phyloP scores from a whole-genome alignment of 1,284 basidiomycete species.

The Pseudozyma hubeiensis region DNA sequence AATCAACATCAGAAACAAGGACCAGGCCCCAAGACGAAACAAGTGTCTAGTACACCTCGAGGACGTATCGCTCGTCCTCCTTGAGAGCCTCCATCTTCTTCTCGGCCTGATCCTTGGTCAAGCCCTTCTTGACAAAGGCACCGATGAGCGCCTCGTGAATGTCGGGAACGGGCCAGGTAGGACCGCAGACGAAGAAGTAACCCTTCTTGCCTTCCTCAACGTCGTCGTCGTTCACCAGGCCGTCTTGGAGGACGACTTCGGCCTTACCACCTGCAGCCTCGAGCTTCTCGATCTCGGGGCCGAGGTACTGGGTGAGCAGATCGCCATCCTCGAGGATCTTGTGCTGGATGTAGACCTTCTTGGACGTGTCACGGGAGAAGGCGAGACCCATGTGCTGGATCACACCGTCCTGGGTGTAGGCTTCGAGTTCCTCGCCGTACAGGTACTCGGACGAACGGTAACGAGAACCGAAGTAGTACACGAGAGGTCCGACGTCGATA shows the following conservation, averaged over 20 bases:
- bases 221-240: conserved; percentile 65
- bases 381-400: conserved; percentile 91
- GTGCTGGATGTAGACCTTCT: conserved; percentile 98
- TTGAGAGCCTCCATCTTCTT: conserved; percentile 89
- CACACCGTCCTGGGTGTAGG: conserved; percentile 80
- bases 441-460: conserved; percentile 94
- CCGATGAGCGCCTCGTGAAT: conserved; percentile 91
- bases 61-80: conserved; percentile 95
- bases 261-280: conserved; percentile 67
- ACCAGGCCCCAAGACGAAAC: not conserved
- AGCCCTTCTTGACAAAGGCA: conserved; percentile 78
- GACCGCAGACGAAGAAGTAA: conserved; percentile 96
- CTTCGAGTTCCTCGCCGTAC: conserved; percentile 86
- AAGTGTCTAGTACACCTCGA: conserved; percentile 78
- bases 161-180: conserved; percentile 98
- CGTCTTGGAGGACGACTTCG: conserved; percentile 71
- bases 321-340: conserved; percentile 92
- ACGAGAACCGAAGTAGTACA: conserved; percentile 98
- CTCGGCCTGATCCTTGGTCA: conserved; percentile 78
- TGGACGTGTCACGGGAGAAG: conserved; percentile 90
- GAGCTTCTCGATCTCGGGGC: conserved; percentile 73
- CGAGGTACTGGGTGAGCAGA: conserved; percentile 74
- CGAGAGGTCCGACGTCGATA: conserved; percentile 84
- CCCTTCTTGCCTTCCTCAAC: conserved; percentile 58
- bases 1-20: not conserved